Evolutionary conservation across 352 stramenopile genomes (phyloP).

Genomic region (Thraustochytrium sp.): DNA sequence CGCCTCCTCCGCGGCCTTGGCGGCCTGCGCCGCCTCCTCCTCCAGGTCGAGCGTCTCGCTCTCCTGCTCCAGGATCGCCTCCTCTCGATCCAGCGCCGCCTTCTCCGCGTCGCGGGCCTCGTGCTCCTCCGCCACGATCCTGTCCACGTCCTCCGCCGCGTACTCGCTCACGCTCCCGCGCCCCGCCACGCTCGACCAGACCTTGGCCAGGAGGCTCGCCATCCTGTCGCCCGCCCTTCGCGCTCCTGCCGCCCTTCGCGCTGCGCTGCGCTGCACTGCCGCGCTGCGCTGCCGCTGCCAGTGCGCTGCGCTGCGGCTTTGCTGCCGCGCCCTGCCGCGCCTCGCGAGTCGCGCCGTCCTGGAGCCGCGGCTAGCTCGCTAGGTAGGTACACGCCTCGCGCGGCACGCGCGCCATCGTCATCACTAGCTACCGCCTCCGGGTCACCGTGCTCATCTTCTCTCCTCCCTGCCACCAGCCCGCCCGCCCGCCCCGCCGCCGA

Average conservation of each 20-base stretch:
- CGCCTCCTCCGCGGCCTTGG: not conserved
- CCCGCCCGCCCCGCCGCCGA: too few species aligned
- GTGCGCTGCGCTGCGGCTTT: too few species aligned
- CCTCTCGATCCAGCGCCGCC: not conserved
- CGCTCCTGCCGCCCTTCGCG: not conserved
- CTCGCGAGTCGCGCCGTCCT: too few species aligned
- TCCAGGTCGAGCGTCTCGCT: not conserved
- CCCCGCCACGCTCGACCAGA: not conserved
- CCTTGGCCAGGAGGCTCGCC: not conserved
- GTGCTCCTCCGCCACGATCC: constrained; percentile 41
- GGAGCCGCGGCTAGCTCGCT: too few species aligned
- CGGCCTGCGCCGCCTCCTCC: not conserved
- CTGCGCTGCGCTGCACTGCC: not conserved
- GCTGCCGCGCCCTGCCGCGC: too few species aligned
- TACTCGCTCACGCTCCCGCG: not conserved
- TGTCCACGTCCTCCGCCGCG: constrained; percentile 32
- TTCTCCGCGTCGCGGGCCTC: constrained; percentile 17
- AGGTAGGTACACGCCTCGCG: too few species aligned
- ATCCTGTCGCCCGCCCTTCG: not conserved
- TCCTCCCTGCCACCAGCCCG: too few species aligned
- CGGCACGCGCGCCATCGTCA: too few species aligned
- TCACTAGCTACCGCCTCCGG: too few species aligned
- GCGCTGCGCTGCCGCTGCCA: too few species aligned
- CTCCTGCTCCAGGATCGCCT: constrained; percentile 5
- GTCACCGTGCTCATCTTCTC: too few species aligned